Evolutionary conservation across 345 rosid genomes (phyloP), one percentile per base, ranked within the genome.

Genomic region (Arabidopsis suecica): DNA sequence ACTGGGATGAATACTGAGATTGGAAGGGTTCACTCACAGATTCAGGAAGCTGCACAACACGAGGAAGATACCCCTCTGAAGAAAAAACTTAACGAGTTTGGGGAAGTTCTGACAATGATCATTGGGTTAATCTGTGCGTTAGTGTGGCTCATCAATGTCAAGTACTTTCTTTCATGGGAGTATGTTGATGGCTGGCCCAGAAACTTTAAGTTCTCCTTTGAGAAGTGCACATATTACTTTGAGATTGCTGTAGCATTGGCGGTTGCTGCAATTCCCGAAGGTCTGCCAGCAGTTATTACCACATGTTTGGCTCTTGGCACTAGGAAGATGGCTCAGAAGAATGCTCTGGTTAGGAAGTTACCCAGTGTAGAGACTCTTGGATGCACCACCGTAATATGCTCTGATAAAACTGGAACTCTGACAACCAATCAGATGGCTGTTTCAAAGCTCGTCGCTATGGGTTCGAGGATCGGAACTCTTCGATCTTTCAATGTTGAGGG

Each of bases 251-350:
- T 94, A 33, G 97, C 98, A 25, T 77, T 91, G 81, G 97, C 96
- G 0, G 98, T 93, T 53, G 98, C 98, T 75, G 98, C 98, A 5
- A 93, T 93, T 73, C 98, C 98, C 12, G 97, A 93, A 82, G 98
- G 98, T 69, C 70, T 91, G 56, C 98, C 98, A 2, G 98, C 98
- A 16, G 98, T 91, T 70, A 93, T 93, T 51, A 93, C 98, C 37
- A 91, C 98, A 23, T 93, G 96, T 71, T 83, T 93, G 84, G 97
- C 98, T 28, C 89, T 91, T 18, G 98, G 98, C 49, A 93, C 98
- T 0, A 78, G 96, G 73, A 93, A 93, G 84, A 93, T 93, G 98
- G 98, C 98, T 55, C 97, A 89, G 74, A 92, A 92, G 87, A 90
- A 90, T 81, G 96, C 97, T 51, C 84, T 93, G 54, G 98, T 93